Conservation (phyloP, 495 filamentous ascomycete genomes). For the Staphylotrichum longicolle region DNA sequence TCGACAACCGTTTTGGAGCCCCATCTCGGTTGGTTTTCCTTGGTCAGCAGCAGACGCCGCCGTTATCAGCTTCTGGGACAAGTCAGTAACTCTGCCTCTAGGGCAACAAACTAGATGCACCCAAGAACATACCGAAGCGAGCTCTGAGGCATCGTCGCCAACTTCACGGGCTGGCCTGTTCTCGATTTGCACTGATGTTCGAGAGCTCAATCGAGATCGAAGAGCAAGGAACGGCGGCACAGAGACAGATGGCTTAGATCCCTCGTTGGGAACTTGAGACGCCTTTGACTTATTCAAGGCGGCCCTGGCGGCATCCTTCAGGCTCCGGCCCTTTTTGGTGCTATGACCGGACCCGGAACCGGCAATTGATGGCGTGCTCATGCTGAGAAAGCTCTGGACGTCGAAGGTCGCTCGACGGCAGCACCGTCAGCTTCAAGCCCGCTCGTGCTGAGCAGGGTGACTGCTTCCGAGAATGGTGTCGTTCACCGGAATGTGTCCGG, state of each 20-base stretch:
- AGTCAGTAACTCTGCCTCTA: neutral
- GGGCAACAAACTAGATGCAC: neutral
- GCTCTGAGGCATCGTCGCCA: constrained; percentile 2
- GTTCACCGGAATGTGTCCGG: neutral
- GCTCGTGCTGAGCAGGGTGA: neutral
- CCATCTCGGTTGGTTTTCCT: constrained; percentile 19
- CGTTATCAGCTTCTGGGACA: neutral
- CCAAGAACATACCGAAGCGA: constrained; percentile 1
- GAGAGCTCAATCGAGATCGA: constrained; percentile 23
- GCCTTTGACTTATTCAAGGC: constrained; percentile 26
- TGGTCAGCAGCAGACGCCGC: constrained; percentile 5
- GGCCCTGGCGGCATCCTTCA: constrained; percentile 31
- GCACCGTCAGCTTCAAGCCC: neutral
- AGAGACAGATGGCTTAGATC: constrained; percentile 3
- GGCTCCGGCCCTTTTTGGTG: constrained; percentile 27
- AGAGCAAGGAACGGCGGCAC: constrained; percentile 21
- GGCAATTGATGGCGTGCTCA: constrained; percentile 20
- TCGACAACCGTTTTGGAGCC: constrained; percentile 20
- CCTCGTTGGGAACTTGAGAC: constrained; percentile 2
- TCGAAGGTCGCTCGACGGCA: constrained; percentile 17
- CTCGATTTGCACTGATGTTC: constrained; percentile 6
- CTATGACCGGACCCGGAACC: constrained; percentile 20
- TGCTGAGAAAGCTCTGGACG: constrained; percentile 25
- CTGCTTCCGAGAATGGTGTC: neutral
- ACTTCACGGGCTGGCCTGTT: neutral